These are phyloP conservation scores for Chenopodium formosanum DNA, from an alignment of 148 eudicot species.

Conservation along the genomic window DNA sequence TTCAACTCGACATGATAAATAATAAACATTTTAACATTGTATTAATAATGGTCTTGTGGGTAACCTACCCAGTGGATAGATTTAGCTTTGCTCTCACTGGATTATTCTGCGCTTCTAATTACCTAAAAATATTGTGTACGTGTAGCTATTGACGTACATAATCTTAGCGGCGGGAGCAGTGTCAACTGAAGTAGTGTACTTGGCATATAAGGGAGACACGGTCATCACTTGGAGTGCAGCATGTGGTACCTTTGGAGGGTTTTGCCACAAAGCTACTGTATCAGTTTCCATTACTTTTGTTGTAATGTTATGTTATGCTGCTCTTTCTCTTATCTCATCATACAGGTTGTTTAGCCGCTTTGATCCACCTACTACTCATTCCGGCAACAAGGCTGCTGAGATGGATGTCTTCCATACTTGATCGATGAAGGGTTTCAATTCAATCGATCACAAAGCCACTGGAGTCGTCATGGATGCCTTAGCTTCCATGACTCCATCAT, in stretches of 20 bases:
- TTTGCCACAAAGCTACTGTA: slow-evolving; percentile 61
- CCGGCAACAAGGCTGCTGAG: slow-evolving; percentile 48
- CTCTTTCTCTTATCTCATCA: slow-evolving; percentile 79
- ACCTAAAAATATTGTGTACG: not conserved
- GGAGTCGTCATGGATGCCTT: not conserved
- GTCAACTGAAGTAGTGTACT: slow-evolving; percentile 70
- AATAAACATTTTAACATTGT: no score
- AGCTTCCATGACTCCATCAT: not conserved
- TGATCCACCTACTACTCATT: slow-evolving; percentile 50
- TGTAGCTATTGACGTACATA: slow-evolving; percentile 67
- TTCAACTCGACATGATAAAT: no score
- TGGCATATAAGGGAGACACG: slow-evolving; percentile 79
- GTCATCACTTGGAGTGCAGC: slow-evolving; percentile 74
- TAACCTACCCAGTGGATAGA: no score
- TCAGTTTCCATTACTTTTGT: slow-evolving; percentile 59
- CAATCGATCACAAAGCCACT: not conserved
- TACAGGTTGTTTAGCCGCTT: slow-evolving; percentile 83
- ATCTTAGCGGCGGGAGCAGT: slow-evolving; percentile 80
- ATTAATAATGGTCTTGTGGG: no score
- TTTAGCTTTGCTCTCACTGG: no score
- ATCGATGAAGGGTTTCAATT: not conserved
- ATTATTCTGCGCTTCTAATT: no score
- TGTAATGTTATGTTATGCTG: slow-evolving; percentile 61
- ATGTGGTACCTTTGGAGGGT: slow-evolving; percentile 56
- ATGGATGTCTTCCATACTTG: slow-evolving; percentile 32